Evolutionary conservation across 2,329 filamentous ascomycete genomes (phyloP), one percentile per base, ranked within the genome.

Genomic region (Ascochyta fabae): DNA sequence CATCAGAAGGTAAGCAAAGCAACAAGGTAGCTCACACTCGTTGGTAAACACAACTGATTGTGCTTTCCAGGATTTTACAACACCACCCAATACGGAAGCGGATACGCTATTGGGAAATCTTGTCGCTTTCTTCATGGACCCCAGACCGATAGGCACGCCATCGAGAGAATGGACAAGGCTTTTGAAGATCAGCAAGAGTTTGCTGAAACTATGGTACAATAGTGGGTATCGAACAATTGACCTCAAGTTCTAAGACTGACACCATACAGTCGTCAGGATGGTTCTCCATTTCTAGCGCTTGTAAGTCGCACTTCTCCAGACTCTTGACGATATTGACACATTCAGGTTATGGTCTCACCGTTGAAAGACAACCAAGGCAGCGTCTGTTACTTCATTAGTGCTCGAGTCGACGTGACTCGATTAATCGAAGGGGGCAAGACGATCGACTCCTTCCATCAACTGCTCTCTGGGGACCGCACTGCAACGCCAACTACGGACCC

Each of bases 41-140:
- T 12, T 42, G 15, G 9, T 34, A 9, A 12, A 6, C 6, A 15
- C 23, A 26, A 33, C 50, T 58, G 33, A 43, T 9, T 3, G 9
- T 4, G 19, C 13, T 35, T 26, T 24, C 6, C 33, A 88, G 88
- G 89, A 70, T 91, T 91, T 67, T 83, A 89, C 62, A 81, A 83
- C 38, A 88, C 86, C 6, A 91, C 88, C 0, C 87, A 91, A 62
- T 91, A 91, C 66, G 87, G 87, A 3, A 84, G 88, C 77, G 82
- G 82, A 44, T 90, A 91, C 67, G 83, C 86, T 2, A 82, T 92
- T n/a, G 89, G 89, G 0, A 84, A 87, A 24, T 91, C 92, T 61
- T 92, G 89, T 65, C 84, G 89, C 8, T 91, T 92, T 65, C 80
- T 92, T 1, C 89, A 92, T 70, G 89, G 90, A 0, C 88, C 88